Conservation (phyloP, 441 rosid species). For the Theobroma grandiflorum region DNA sequence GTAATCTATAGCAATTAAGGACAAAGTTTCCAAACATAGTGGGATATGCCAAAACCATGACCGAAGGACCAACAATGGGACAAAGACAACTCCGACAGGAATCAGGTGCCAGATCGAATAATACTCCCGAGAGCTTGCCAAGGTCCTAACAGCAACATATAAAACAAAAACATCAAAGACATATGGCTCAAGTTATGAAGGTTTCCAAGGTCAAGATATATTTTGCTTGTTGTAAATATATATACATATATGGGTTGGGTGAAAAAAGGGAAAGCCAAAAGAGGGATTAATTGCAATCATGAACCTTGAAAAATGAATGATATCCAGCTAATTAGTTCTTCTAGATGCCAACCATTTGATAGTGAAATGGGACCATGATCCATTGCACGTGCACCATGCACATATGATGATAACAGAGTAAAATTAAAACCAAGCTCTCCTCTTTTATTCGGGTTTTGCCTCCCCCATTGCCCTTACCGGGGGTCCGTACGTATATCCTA, state of each 20-base stretch:
- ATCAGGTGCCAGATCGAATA: not conserved
- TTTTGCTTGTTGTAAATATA: not conserved
- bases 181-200: too few species aligned
- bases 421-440: too few species aligned
- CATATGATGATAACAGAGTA: too few species aligned
- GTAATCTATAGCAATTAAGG: not conserved
- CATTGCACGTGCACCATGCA: conserved; percentile 47
- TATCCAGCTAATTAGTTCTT: conserved; percentile 38
- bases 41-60: not conserved
- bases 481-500: too few species aligned
- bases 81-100: conserved; percentile 2
- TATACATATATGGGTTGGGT: too few species aligned
- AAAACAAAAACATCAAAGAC: not conserved
- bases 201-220: not conserved
- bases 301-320: conserved; percentile 38
- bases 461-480: too few species aligned
- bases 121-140: not conserved
- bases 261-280: not conserved
- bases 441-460: too few species aligned
- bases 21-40: conserved; percentile 8
- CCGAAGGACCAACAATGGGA: not conserved
- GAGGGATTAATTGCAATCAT: conserved; percentile 23
- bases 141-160: not conserved
- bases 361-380: conserved; percentile 28
- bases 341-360: conserved; percentile 26